A percentile compares a stretch with the other conserved stretches of the same genome.
Conservation (phyloP, 768 basidiomycete species). For the Mycena filopes region DNA sequence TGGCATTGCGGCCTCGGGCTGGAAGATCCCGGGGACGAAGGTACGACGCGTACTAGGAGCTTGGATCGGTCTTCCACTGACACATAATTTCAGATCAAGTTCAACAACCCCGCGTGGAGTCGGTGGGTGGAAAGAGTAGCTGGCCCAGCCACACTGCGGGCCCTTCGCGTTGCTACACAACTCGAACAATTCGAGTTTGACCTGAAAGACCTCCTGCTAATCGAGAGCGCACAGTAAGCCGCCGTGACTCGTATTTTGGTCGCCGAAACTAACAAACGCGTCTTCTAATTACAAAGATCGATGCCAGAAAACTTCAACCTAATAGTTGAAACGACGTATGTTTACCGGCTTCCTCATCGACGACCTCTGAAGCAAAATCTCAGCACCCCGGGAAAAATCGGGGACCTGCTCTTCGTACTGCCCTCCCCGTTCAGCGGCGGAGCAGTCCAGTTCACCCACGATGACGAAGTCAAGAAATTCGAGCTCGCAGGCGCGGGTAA, state of each 20-base stretch:
- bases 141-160: constrained; percentile 11
- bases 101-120: constrained; percentile 14
- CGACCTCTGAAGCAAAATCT: not conserved
- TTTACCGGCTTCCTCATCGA: not conserved
- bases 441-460: not conserved
- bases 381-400: not conserved
- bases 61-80: not conserved
- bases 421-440: constrained; percentile 19
- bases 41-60: not conserved
- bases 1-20: not conserved
- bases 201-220: not conserved
- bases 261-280: not conserved
- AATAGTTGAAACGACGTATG: constrained; percentile 3
- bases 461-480: not conserved
- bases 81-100: not conserved
- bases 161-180: not conserved
- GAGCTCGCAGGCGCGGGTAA: not conserved
- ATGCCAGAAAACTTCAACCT: no score
- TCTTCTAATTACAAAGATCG: not conserved
- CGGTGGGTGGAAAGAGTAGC: constrained; percentile 19
- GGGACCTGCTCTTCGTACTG: not conserved
- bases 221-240: constrained; percentile 13
- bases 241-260: no score
- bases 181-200: not conserved
- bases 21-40: constrained; percentile 2